These are phyloP conservation scores for Malus orientalis DNA, from an alignment of 306 rosid species.

Conservation along the genomic window DNA sequence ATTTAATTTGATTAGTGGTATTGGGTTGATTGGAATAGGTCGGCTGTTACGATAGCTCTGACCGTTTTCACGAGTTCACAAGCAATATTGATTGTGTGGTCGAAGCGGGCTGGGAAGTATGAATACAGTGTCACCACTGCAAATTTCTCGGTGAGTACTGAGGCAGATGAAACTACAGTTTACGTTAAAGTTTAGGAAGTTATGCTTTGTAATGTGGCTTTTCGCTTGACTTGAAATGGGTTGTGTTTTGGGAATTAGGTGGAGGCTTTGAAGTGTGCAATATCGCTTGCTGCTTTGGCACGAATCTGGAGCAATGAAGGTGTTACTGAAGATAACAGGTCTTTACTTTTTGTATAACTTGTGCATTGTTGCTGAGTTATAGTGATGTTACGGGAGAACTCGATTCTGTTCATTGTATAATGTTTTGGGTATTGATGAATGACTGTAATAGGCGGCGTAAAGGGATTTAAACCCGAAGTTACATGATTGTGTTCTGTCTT, in stretches of 20 bases:
- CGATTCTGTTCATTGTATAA: neutral
- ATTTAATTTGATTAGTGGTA: neutral
- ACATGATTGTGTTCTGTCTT: conserved; percentile 5
- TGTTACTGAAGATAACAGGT: conserved; percentile 90
- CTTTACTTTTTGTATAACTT: neutral
- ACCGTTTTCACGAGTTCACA: conserved; percentile 89
- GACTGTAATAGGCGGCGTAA: neutral
- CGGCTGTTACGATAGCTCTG: conserved; percentile 67
- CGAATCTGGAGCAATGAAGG: conserved; percentile 73
- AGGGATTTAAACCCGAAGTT: neutral
- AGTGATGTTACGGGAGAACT: neutral
- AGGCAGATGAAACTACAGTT: neutral
- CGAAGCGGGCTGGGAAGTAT: conserved; percentile 90
- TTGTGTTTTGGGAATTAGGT: conserved; percentile 44
- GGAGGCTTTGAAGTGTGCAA: conserved; percentile 82
- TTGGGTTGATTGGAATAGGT: conserved; percentile 36
- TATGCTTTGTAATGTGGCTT: neutral
- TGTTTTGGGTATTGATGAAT: neutral
- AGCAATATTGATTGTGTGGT: conserved; percentile 94
- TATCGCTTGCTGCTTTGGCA: conserved; percentile 59
- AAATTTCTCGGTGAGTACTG: conserved; percentile 61
- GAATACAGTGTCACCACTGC: conserved; percentile 97
- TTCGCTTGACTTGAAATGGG: neutral
- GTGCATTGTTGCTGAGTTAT: neutral
- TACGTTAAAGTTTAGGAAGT: neutral